phyloP scores from a whole-genome alignment of 208 protist genomes.

The Angomonas desouzai region DNA sequence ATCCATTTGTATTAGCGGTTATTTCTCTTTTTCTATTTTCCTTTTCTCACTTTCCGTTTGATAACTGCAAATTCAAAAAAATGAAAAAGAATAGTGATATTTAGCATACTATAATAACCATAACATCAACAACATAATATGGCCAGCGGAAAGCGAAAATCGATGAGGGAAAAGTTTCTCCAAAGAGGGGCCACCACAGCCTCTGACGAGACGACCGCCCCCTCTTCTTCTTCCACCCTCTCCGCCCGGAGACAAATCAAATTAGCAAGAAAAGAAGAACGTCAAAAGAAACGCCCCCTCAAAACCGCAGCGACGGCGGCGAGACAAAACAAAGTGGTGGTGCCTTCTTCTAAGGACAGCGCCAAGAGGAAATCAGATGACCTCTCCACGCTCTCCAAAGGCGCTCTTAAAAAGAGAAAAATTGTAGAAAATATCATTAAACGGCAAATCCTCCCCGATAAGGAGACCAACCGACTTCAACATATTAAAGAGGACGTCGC shows the following conservation, averaged over 20 bases:
- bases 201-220: not conserved
- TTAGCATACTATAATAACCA: not conserved
- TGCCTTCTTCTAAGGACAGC: not conserved
- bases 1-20: not conserved
- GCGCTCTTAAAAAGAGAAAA: conserved; percentile 1
- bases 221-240: not conserved
- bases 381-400: not conserved
- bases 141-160: not conserved
- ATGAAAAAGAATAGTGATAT: not conserved
- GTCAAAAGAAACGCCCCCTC: not conserved
- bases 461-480: conserved; percentile 5
- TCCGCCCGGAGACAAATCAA: not conserved
- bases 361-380: not conserved
- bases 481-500: not conserved
- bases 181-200: not conserved
- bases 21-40: not conserved
- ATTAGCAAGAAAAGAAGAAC: not conserved
- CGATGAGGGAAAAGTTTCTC: conserved; percentile 3
- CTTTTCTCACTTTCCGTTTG: not conserved
- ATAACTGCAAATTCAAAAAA: not conserved
- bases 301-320: not conserved
- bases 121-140: conserved; percentile 6
- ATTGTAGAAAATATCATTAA: conserved; percentile 7
- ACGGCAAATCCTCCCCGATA: not conserved
- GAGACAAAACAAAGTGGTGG: not conserved